These are phyloP conservation scores for Suillus occidentalis DNA, from an alignment of 768 basidiomycete genomes.

Conservation along the genomic window DNA sequence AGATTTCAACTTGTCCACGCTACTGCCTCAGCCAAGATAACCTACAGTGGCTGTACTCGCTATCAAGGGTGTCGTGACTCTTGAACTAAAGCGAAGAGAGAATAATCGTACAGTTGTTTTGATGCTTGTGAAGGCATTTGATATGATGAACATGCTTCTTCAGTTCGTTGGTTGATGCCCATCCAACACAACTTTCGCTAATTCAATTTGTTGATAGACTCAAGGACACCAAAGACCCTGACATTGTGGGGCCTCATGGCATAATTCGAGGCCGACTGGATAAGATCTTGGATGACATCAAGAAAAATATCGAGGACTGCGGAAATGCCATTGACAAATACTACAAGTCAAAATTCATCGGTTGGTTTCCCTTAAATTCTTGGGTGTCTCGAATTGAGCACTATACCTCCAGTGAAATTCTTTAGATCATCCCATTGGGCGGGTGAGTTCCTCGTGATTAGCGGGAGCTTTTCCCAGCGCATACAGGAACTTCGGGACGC, in stretches of 20 bases:
- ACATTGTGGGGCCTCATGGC: conserved; percentile 27
- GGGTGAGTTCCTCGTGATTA: conserved; percentile 34
- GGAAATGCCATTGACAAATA: conserved; percentile 48
- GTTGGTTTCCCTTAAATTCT: conserved; percentile 21
- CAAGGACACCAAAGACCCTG: conserved; percentile 28
- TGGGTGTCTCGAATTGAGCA: conserved; percentile 4
- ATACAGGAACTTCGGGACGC: conserved; percentile 36
- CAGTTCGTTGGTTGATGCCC: conserved; percentile 33
- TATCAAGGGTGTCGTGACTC: conserved; percentile 47
- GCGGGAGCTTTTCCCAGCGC: conserved; percentile 34
- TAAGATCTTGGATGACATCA: conserved; percentile 31
- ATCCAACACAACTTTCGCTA: neutral
- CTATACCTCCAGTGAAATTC: conserved; percentile 26
- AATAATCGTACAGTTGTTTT: conserved; percentile 50
- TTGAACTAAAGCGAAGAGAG: conserved; percentile 48
- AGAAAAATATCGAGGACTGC: conserved; percentile 42
- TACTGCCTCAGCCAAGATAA: neutral
- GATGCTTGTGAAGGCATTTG: conserved; percentile 50
- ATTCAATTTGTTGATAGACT: conserved; percentile 22
- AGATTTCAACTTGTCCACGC: neutral
- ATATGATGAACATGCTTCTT: conserved; percentile 47
- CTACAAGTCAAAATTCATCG: conserved; percentile 43
- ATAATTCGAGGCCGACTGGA: conserved; percentile 35
- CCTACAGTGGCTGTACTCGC: conserved; percentile 46
- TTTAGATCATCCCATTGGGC: conserved; percentile 39